Percentiles rank a stretch among this genome's conserved stretches.
Evolutionary conservation across 208 protist genomes (phyloP).

Genomic region (Phytomonas sp.): DNA sequence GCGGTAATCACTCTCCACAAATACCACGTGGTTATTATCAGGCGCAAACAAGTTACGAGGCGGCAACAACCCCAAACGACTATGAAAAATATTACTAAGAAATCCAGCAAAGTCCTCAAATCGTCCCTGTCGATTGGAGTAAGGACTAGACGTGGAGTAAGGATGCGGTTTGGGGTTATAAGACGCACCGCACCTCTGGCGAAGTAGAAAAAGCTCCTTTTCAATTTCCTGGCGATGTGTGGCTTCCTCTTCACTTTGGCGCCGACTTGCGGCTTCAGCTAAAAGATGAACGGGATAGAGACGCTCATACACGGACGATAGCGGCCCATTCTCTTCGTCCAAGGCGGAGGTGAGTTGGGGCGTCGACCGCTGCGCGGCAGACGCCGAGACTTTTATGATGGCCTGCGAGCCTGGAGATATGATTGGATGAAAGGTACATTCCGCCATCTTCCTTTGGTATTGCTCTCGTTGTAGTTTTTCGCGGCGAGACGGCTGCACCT

Average conservation of each 20-base stretch:
- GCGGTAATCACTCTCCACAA: slow-evolving; percentile 43
- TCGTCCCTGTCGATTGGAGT: neutral
- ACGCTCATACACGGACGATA: slow-evolving; percentile 50
- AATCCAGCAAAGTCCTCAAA: slow-evolving; percentile 35
- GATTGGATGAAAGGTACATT: slow-evolving; percentile 73
- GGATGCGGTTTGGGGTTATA: slow-evolving; percentile 9
- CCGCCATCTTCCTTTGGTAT: slow-evolving; percentile 33
- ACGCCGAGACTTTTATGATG: slow-evolving; percentile 16
- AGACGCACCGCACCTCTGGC: slow-evolving; percentile 24
- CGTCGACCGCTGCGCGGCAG: neutral
- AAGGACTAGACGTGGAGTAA: neutral
- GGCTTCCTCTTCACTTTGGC: slow-evolving; percentile 29
- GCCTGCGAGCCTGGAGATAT: slow-evolving; percentile 47
- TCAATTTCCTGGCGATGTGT: slow-evolving; percentile 22
- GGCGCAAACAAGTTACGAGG: neutral
- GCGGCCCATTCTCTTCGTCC: slow-evolving; percentile 4
- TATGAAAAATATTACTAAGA: slow-evolving; percentile 41
- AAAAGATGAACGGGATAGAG: slow-evolving; percentile 47
- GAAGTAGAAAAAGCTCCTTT: slow-evolving; percentile 37
- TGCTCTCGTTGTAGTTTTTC: slow-evolving; percentile 32
- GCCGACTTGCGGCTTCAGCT: slow-evolving; percentile 13
- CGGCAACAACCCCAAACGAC: neutral
- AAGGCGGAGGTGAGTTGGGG: neutral
- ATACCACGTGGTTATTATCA: neutral
- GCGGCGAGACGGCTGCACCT: neutral